phyloP scores from a whole-genome alignment of 441 rosid genomes.

The Hypseocharis bilobata region DNA sequence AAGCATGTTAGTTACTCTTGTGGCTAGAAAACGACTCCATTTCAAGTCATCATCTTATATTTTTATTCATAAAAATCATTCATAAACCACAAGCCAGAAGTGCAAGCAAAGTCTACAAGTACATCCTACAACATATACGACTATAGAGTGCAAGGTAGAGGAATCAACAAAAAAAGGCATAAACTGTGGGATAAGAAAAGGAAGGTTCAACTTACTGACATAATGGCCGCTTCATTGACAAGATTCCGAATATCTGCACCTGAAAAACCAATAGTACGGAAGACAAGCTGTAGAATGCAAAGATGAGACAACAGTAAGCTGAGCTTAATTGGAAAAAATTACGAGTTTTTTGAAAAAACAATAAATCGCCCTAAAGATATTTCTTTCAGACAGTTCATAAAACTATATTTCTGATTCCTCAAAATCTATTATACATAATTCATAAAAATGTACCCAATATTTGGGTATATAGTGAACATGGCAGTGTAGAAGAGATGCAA shows the following conservation, averaged over 20 bases:
- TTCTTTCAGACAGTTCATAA: neutral
- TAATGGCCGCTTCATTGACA: constrained; percentile 92
- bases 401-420: neutral
- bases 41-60: no score
- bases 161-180: no score
- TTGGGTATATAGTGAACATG: no score
- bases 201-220: constrained; percentile 61
- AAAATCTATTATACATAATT: neutral
- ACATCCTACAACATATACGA: no score
- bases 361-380: neutral
- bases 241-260: constrained; percentile 96
- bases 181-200: neutral
- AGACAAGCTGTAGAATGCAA: constrained; percentile 63
- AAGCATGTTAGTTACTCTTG: neutral
- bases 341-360: no score
- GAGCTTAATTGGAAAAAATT: neutral
- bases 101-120: no score
- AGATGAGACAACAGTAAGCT: constrained; percentile 17
- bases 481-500: no score
- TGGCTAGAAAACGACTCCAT: neutral
- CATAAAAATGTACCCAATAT: no score
- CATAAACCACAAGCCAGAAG: no score
- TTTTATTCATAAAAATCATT: neutral
- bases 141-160: no score
- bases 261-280: constrained; percentile 87